Percentiles rank a stretch among this genome's conserved stretches.
phyloP scores from a whole-genome alignment of 169 alveolate species.

The Blepharisma undulans region DNA sequence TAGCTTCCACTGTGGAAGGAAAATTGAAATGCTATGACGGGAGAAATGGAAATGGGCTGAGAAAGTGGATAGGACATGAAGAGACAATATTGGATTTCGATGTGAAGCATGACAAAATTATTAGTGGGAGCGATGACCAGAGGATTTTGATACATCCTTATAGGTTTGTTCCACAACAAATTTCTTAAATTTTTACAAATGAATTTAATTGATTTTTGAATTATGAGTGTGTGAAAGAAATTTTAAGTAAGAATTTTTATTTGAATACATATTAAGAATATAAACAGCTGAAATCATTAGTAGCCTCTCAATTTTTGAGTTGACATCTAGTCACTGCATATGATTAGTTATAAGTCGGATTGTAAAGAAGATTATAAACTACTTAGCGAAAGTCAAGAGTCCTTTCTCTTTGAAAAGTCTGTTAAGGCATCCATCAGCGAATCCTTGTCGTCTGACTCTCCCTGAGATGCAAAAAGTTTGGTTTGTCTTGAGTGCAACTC shows the following conservation, averaged over 20 bases:
- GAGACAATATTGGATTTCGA: constrained; percentile 35
- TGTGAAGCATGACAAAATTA: constrained; percentile 13
- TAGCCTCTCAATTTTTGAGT: neutral
- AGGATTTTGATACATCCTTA: neutral
- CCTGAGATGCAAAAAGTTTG: constrained; percentile 90
- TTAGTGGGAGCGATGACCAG: constrained; percentile 26
- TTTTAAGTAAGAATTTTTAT: neutral
- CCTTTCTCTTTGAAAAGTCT: constrained; percentile 90
- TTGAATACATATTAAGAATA: neutral
- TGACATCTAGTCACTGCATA: neutral
- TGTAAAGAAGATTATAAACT: neutral
- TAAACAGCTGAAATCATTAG: neutral
- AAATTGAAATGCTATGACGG: constrained; percentile 15
- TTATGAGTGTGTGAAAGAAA: too few relatives aligned
- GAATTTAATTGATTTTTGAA: too few relatives aligned
- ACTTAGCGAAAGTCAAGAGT: constrained; percentile 77
- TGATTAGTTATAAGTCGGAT: neutral
- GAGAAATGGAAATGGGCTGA: neutral
- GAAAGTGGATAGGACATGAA: neutral
- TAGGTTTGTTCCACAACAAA: neutral
- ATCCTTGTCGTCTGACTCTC: constrained; percentile 91
- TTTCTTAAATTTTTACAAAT: neutral
- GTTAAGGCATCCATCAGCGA: constrained; percentile 93
- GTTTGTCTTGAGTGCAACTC: constrained; percentile 84
- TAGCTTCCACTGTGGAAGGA: constrained; percentile 9